Evolutionary conservation across 2,329 filamentous ascomycete species (phyloP).

Genomic region (Pseudogymnoascus verrucosus): DNA sequence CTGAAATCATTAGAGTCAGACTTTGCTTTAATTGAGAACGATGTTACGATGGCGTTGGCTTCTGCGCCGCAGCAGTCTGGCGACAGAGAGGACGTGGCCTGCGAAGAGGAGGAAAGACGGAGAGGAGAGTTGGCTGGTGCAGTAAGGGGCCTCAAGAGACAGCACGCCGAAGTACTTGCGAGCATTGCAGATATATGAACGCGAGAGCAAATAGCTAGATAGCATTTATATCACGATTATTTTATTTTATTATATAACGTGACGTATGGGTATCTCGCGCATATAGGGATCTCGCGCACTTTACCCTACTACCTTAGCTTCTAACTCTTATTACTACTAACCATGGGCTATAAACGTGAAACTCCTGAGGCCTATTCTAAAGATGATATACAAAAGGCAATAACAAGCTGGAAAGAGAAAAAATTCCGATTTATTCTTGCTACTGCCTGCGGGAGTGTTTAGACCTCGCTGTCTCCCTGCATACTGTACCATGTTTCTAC

Average conservation of each 20-base stretch:
- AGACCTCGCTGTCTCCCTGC: too few relatives aligned
- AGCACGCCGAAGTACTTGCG: slow-evolving; percentile 12
- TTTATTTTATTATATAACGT: neutral
- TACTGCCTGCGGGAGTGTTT: neutral
- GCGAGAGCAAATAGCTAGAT: neutral
- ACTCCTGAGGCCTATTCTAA: neutral
- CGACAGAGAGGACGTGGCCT: neutral
- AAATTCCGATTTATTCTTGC: neutral
- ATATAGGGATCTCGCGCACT: neutral
- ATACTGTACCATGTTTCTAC: too few relatives aligned
- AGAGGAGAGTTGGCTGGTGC: slow-evolving; percentile 11
- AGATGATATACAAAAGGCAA: neutral
- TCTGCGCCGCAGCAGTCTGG: neutral
- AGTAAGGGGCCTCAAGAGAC: slow-evolving; percentile 11
- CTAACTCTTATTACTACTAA: neutral
- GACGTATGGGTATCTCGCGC: too few relatives aligned
- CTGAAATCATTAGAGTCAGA: neutral
- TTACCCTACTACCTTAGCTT: neutral
- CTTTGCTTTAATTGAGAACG: slow-evolving; percentile 9
- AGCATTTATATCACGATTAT: neutral
- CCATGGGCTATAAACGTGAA: neutral
- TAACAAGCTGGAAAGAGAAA: neutral
- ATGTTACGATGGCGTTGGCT: slow-evolving; percentile 13
- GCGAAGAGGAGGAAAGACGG: slow-evolving; percentile 9
- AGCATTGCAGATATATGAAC: slow-evolving; percentile 10